phyloP scores from a whole-genome alignment of 2,329 filamentous ascomycete species.

The Calonectria fujianensis region DNA sequence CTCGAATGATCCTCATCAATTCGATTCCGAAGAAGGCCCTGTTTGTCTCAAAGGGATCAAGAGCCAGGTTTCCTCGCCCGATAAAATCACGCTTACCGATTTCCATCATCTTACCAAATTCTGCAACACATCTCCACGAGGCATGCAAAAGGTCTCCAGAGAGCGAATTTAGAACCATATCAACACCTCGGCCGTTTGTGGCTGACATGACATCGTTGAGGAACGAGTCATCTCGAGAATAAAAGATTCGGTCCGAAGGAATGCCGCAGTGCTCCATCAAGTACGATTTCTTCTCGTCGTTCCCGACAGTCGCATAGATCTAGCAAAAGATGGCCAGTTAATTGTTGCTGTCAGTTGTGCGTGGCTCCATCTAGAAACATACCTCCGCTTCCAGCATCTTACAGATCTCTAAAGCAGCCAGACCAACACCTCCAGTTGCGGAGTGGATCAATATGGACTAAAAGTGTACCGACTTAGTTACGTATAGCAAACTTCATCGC shows the following conservation, averaged over 20 bases:
- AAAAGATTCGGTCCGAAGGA: neutral
- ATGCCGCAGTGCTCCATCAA: neutral
- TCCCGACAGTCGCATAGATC: constrained; percentile 14
- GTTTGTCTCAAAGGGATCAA: constrained; percentile 8
- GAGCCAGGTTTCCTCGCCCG: neutral
- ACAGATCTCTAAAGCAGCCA: constrained; percentile 4
- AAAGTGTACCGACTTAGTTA: neutral
- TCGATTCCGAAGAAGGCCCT: constrained; percentile 45
- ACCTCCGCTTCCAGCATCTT: neutral
- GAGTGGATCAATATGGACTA: constrained; percentile 21
- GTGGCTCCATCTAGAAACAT: neutral
- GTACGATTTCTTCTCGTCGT: constrained; percentile 7
- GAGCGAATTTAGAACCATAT: constrained; percentile 13
- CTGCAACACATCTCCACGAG: constrained; percentile 20
- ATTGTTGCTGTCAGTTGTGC: neutral
- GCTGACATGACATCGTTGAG: neutral
- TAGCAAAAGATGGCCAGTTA: neutral
- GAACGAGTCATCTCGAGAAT: constrained; percentile 24
- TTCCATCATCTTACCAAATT: constrained; percentile 18
- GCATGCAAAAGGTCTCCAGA: constrained; percentile 9
- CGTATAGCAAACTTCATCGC: neutral
- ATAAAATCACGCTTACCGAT: constrained; percentile 20
- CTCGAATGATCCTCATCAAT: constrained; percentile 35
- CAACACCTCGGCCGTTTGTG: neutral
- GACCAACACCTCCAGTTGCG: constrained; percentile 19